A percentile compares a stretch with the other conserved stretches of the same genome.
phyloP scores from a whole-genome alignment of 192 early-diverging fungal genomes.

The Umbelopsis vinacea region DNA sequence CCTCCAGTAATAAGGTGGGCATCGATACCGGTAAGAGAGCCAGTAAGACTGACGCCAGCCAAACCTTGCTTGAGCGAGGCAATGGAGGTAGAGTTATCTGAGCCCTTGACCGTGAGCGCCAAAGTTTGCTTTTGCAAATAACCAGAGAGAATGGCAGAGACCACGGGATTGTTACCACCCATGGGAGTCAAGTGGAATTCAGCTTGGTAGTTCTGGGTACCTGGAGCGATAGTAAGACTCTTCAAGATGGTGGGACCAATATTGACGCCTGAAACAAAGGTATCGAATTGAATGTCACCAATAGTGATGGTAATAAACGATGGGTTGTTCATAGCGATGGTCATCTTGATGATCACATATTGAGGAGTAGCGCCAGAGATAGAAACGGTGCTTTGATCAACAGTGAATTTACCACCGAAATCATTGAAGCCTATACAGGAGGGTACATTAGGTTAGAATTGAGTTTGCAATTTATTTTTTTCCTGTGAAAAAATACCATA shows the following conservation, averaged over 20 bases:
- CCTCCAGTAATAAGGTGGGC: conserved; percentile 40
- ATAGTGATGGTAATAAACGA: conserved; percentile 57
- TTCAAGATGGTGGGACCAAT: conserved; percentile 14
- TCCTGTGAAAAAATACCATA: too few species aligned
- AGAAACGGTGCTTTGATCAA: conserved; percentile 22
- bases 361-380: conserved; percentile 36
- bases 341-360: conserved; percentile 49
- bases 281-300: conserved; percentile 47
- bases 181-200: conserved; percentile 44
- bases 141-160: conserved; percentile 39
- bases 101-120: conserved; percentile 45
- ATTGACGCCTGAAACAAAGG: conserved; percentile 14
- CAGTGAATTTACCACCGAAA: conserved; percentile 29
- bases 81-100: conserved; percentile 41
- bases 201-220: conserved; percentile 43
- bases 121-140: conserved; percentile 44
- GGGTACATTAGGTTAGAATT: not conserved
- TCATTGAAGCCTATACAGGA: conserved; percentile 28
- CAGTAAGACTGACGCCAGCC: conserved; percentile 37
- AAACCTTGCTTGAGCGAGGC: conserved; percentile 51
- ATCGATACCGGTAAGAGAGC: conserved; percentile 51
- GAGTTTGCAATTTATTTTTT: not conserved
- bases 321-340: conserved; percentile 51
- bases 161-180: conserved; percentile 32
- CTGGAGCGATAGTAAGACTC: conserved; percentile 35